phyloP scores from a whole-genome alignment of 1,284 basidiomycete species.

The Inonotus obliquus region DNA sequence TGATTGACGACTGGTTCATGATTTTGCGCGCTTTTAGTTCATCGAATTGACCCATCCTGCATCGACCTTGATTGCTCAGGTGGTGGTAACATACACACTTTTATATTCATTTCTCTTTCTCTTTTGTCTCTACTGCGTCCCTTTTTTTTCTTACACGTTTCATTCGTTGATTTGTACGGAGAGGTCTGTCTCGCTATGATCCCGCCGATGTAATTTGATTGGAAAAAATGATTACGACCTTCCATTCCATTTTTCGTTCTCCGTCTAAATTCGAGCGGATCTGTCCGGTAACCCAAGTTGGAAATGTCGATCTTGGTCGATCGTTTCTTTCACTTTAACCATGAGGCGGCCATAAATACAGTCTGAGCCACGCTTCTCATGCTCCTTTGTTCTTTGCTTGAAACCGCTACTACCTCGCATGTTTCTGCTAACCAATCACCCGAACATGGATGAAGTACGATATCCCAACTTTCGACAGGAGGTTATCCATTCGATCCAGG shows the following conservation, averaged over 20 bases:
- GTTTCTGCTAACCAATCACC: background rate
- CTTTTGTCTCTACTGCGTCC: background rate
- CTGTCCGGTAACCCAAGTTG: background rate
- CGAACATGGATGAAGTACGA: background rate
- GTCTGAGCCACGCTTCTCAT: background rate
- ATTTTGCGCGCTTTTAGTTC: background rate
- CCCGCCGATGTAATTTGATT: conserved; percentile 12
- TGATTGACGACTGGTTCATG: background rate
- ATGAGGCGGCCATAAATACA: background rate
- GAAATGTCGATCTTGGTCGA: background rate
- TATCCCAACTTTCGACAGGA: conserved; percentile 17
- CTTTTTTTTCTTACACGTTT: background rate
- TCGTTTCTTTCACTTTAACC: background rate
- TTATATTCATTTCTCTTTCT: background rate
- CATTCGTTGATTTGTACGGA: conserved; percentile 8
- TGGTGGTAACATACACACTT: conserved; percentile 1
- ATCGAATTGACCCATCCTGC: background rate
- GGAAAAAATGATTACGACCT: background rate
- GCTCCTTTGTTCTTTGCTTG: background rate
- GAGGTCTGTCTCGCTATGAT: conserved; percentile 9
- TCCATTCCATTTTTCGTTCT: background rate
- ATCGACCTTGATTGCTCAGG: background rate
- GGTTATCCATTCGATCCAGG: conserved; percentile 10
- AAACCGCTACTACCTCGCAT: background rate
- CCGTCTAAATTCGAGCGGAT: background rate